Conservation (phyloP, 257 asterid species). For the Salvia splendens region DNA sequence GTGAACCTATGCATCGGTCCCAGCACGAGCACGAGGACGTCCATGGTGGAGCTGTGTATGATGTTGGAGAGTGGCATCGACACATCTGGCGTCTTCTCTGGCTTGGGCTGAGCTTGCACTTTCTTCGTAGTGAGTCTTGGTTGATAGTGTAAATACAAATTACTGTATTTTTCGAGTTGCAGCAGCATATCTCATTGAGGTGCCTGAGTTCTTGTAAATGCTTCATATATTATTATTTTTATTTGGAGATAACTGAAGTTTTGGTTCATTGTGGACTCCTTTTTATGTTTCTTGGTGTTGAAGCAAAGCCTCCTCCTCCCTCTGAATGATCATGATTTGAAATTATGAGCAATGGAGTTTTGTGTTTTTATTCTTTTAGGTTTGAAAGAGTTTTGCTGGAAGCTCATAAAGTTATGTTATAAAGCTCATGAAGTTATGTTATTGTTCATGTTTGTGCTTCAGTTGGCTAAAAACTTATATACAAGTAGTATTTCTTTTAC, state of each 20-base stretch:
- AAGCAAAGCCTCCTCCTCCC: not conserved
- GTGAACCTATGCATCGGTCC: conserved; percentile 63
- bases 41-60: conserved; percentile 63
- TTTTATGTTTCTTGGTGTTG: not conserved
- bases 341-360: too few species aligned
- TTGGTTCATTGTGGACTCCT: not conserved
- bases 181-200: conserved; percentile 19
- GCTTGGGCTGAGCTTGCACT: conserved; percentile 98
- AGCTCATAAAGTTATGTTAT: too few species aligned
- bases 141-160: conserved; percentile 43
- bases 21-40: conserved; percentile 43
- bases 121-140: conserved; percentile 48
- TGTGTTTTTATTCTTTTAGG: too few species aligned
- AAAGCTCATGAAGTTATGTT: too few species aligned
- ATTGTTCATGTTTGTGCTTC: too few species aligned
- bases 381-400: too few species aligned
- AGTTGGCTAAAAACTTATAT: too few species aligned
- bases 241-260: not conserved
- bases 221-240: conserved; percentile 12
- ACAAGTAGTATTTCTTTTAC: too few species aligned
- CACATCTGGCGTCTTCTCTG: conserved; percentile 67
- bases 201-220: conserved; percentile 47
- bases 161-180: not conserved
- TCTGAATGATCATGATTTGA: not conserved
- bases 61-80: conserved; percentile 73